Conservation (phyloP, 805 yeast species). For the Teunomyces gatunensis region DNA sequence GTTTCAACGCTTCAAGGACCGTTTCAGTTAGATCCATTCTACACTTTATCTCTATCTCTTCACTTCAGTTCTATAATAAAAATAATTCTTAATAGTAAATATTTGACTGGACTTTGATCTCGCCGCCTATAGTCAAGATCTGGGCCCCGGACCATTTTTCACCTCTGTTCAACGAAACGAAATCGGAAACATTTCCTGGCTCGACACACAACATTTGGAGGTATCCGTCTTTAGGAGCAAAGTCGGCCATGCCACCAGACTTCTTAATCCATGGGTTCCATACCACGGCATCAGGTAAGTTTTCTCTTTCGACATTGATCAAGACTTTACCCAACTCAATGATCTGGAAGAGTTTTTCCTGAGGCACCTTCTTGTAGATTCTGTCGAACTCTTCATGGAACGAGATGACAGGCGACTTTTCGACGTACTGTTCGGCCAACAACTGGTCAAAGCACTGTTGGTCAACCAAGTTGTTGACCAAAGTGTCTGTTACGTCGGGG, state of each 20-base stretch:
- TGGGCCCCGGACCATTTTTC: conserved; percentile 75
- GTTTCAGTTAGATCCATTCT: conserved; percentile 18
- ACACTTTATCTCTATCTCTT: neutral
- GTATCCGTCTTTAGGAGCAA: conserved; percentile 81
- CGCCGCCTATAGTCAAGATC: conserved; percentile 54
- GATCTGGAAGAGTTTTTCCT: conserved; percentile 59
- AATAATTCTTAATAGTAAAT: conserved; percentile 21
- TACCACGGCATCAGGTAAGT: conserved; percentile 73
- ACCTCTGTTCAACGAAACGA: conserved; percentile 65
- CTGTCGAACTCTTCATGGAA: conserved; percentile 82
- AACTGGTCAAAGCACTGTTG: conserved; percentile 75
- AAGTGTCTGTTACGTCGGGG: conserved; percentile 72
- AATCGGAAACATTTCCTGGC: conserved; percentile 82
- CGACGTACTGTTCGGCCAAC: conserved; percentile 56
- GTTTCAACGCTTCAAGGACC: conserved; percentile 33
- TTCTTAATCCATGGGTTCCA: conserved; percentile 97
- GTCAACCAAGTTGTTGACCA: conserved; percentile 77
- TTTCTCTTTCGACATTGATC: conserved; percentile 62
- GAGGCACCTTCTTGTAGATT: conserved; percentile 65
- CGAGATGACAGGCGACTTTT: conserved; percentile 70
- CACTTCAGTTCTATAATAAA: conserved; percentile 1
- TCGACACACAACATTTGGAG: conserved; percentile 90
- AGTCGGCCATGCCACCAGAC: conserved; percentile 82
- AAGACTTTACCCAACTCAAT: conserved; percentile 68
- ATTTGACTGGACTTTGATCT: conserved; percentile 57